phyloP scores from a whole-genome alignment of 2,329 filamentous ascomycete genomes.

The Ophiostoma fasciatum region DNA sequence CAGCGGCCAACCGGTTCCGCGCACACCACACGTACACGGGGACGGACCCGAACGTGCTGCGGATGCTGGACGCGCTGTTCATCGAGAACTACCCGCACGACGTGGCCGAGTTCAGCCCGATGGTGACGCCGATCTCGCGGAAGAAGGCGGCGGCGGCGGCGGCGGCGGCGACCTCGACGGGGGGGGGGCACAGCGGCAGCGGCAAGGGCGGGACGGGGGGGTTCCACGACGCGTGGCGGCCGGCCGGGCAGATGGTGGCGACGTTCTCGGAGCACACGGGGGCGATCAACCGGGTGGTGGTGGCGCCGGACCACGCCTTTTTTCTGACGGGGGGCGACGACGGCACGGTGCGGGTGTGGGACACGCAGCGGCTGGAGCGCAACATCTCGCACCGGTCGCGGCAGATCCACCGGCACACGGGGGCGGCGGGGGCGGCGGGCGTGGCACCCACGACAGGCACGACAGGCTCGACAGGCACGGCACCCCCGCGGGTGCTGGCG shows the following conservation, averaged over 20 bases:
- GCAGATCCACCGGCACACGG: constrained; percentile 65
- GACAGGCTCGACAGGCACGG: too few relatives aligned
- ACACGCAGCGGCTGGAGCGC: constrained; percentile 74
- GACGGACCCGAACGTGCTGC: constrained; percentile 53
- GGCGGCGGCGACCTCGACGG: constrained; percentile 14
- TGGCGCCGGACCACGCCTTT: constrained; percentile 83
- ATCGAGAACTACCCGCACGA: constrained; percentile 54
- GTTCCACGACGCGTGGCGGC: constrained; percentile 66
- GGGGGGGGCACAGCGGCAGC: neutral
- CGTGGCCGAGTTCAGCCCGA: constrained; percentile 59
- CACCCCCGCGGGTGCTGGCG: constrained; percentile 65
- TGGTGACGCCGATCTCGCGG: constrained; percentile 54
- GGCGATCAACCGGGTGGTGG: constrained; percentile 64
- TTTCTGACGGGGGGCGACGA: constrained; percentile 92
- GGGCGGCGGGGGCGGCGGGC: constrained; percentile 45
- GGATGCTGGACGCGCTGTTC: constrained; percentile 75
- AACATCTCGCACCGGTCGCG: constrained; percentile 80
- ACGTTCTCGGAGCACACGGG: constrained; percentile 79
- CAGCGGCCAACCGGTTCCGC: constrained; percentile 28
- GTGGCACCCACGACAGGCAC: too few relatives aligned
- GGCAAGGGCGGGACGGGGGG: constrained; percentile 30
- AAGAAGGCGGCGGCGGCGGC: constrained; percentile 34
- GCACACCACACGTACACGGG: constrained; percentile 74
- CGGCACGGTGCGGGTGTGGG: constrained; percentile 84
- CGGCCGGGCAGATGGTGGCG: constrained; percentile 69